Base-by-base conservation (phyloP, 306 rosid species). In the Pueraria montana region DNA sequence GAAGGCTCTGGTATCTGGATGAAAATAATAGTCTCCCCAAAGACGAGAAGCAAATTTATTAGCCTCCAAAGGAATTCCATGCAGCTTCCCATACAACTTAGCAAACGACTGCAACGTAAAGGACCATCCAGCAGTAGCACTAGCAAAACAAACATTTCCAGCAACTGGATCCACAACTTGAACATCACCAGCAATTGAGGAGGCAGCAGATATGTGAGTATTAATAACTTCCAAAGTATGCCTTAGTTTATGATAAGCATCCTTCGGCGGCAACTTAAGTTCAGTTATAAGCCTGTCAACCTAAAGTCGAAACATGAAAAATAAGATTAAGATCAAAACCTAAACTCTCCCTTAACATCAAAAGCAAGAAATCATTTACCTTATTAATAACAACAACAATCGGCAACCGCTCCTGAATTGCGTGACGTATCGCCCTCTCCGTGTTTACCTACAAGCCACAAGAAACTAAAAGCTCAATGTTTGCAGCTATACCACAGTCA, bases 111-210 rank as follows among this genome's bases (percentile, higher is more conserved):
- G 98, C 90, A 96, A 87, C 0, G 97, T 94, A 86, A 96, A 96
- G 58, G 99, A 91, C 99, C 99, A 96, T 58, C 99, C 99, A 66
- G 99, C 99, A 13, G 95, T 91, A 49, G 86, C 99, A 87, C 98
- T 94, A 5, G 98, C 97, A 76, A 96, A 96, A 82, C 98, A 94
- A 81, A 96, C 99, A 84, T 96, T 96, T 62, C 99, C 99, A 10
- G 92, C 99, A 59, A 87, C 89, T 13, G 99, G 99, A 64, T 96
- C 99, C 17, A 96, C 87, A 80, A 90, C 83, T 88, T 94, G 98
- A 76, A 92, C 94, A 89, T 92, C 88, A 9, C 98, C 99, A 72
- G 98, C 98, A 72, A 89, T 90, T 5, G 97, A 96, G 26, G 97
- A 92, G 40, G 97, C 94, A 80, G 95, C 98, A 48, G 97, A 73